These are phyloP conservation scores for Fusarium foetens DNA, from an alignment of 2,329 filamentous ascomycete species.

Conservation along the genomic window DNA sequence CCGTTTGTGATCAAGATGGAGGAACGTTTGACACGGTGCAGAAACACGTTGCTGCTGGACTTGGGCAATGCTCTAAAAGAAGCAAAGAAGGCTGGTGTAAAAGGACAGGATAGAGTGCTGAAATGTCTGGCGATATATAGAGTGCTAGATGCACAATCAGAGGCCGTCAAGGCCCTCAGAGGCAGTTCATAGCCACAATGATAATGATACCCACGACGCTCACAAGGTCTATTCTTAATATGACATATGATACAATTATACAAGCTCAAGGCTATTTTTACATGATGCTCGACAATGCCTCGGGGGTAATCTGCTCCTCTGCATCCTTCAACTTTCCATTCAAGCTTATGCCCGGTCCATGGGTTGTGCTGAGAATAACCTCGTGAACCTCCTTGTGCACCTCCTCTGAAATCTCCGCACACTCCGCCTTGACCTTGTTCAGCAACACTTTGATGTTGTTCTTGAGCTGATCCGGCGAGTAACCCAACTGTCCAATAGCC, in stretches of 20 bases:
- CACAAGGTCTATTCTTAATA: conserved; percentile 40
- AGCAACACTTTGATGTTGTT: conserved; percentile 85
- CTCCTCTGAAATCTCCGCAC: conserved; percentile 71
- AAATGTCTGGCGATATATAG: conserved; percentile 64
- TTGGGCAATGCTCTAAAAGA: conserved; percentile 61
- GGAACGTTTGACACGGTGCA: conserved; percentile 63
- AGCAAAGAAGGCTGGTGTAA: conserved; percentile 54
- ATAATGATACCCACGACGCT: conserved; percentile 47
- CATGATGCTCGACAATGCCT: conserved; percentile 64
- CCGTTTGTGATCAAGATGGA: conserved; percentile 63
- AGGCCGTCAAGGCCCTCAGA: conserved; percentile 61
- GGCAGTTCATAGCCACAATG: conserved; percentile 48
- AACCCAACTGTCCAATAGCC: conserved; percentile 90
- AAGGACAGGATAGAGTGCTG: conserved; percentile 59
- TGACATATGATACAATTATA: conserved; percentile 55
- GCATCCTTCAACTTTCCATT: conserved; percentile 79
- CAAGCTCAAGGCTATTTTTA: conserved; percentile 49
- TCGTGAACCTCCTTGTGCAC: conserved; percentile 61
- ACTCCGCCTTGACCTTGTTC: conserved; percentile 80
- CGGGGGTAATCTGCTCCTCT: conserved; percentile 65
- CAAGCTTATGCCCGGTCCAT: conserved; percentile 86
- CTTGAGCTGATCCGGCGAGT: conserved; percentile 86
- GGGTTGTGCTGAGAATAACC: conserved; percentile 85
- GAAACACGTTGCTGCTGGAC: conserved; percentile 67
- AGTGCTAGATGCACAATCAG: conserved; percentile 61